Evolutionary conservation across 306 rosid species (phyloP).

Genomic region (Cercis canadensis): DNA sequence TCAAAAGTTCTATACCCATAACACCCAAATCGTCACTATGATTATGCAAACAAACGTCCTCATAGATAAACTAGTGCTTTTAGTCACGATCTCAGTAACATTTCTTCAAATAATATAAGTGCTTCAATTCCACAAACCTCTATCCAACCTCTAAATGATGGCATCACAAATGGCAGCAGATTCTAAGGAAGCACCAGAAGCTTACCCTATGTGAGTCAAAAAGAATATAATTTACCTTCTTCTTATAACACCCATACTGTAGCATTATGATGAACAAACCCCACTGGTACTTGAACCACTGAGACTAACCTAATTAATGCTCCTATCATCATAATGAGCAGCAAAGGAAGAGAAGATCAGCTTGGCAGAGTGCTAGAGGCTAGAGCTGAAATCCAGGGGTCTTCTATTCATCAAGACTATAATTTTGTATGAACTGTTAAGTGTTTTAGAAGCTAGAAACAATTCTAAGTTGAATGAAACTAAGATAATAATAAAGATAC

Average conservation of each 20-base stretch:
- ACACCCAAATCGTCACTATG: neutral
- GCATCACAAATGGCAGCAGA: neutral
- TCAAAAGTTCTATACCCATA: neutral
- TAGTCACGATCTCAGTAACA: too few species aligned
- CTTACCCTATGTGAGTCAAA: neutral
- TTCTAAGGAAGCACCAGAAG: neutral
- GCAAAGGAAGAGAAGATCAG: neutral
- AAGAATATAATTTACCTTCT: neutral
- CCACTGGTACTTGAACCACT: slow-evolving; percentile 7
- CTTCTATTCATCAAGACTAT: slow-evolving; percentile 6
- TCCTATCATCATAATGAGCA: neutral
- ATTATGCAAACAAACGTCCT: neutral
- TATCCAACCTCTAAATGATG: neutral
- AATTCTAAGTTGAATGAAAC: too few species aligned
- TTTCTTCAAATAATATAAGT: neutral
- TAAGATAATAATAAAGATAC: too few species aligned
- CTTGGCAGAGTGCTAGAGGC: neutral
- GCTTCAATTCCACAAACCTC: neutral
- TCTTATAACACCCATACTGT: neutral
- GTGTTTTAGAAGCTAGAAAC: neutral
- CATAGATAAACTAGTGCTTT: too few species aligned
- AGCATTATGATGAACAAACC: slow-evolving; percentile 6
- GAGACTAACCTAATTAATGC: neutral
- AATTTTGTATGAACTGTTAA: neutral
- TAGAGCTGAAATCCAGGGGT: neutral